Evolutionary conservation across 1,139 yeast species (phyloP).

Genomic region (Protomyces inundatus): DNA sequence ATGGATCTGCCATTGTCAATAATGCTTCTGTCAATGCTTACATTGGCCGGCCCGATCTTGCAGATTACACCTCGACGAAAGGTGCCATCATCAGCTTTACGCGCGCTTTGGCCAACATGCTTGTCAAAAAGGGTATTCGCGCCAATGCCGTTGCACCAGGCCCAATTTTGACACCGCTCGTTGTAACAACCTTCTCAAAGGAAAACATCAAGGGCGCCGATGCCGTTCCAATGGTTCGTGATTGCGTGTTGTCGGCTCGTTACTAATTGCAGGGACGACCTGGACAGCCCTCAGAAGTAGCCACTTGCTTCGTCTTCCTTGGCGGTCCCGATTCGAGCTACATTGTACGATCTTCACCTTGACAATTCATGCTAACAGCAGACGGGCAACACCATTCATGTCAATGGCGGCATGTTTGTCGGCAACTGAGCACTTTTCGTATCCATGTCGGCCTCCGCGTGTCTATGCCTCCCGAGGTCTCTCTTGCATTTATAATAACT

Average conservation of each 20-base stretch:
- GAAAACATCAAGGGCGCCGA: slow-evolving; percentile 3
- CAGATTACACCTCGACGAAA: slow-evolving; percentile 12
- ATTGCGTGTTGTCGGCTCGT: background rate
- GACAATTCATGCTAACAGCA: background rate
- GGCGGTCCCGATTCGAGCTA: slow-evolving; percentile 10
- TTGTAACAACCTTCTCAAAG: background rate
- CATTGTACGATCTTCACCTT: background rate
- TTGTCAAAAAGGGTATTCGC: slow-evolving; percentile 47
- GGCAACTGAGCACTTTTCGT: background rate
- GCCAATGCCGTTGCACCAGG: slow-evolving; percentile 72
- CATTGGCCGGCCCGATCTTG: slow-evolving; percentile 10
- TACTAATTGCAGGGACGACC: background rate
- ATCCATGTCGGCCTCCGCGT: too few species aligned
- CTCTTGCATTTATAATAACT: too few species aligned
- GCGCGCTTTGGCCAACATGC: slow-evolving; percentile 56
- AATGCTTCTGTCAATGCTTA: slow-evolving; percentile 11
- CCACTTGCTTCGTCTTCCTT: slow-evolving; percentile 12
- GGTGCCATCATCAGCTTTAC: slow-evolving; percentile 45
- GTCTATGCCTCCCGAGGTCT: too few species aligned
- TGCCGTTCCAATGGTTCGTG: slow-evolving; percentile 1
- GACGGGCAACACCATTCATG: background rate
- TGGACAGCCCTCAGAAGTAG: slow-evolving; percentile 19
- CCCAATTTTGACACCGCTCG: slow-evolving; percentile 53
- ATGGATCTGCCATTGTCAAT: slow-evolving; percentile 11
- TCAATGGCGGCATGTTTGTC: background rate